These are phyloP conservation scores for Paramecium primaurelia DNA, from an alignment of 73 alveolate species.

Conservation along the genomic window DNA sequence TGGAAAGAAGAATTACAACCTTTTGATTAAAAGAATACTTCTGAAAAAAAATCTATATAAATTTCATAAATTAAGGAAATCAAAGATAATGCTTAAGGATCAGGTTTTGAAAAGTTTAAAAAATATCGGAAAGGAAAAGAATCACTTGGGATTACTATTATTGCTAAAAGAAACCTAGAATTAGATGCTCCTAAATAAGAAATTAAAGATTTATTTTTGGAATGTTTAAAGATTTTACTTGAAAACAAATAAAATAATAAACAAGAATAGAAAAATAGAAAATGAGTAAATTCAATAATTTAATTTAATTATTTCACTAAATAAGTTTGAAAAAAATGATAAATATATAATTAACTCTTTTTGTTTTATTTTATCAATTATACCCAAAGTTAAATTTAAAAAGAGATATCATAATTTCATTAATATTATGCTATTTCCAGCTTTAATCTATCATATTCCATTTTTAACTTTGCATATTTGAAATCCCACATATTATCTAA, in stretches of 20 bases:
- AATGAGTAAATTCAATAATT: neutral
- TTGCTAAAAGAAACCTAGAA: neutral
- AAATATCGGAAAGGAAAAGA: constrained; percentile 5
- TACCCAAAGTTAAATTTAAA: neutral
- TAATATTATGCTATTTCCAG: neutral
- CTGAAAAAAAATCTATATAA: neutral
- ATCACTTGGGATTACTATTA: neutral
- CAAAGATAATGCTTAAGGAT: neutral
- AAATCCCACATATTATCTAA: constrained; percentile 41
- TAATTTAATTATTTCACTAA: neutral
- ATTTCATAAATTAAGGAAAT: neutral
- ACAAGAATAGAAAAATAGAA: neutral
- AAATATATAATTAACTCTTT: neutral
- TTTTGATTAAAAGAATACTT: neutral
- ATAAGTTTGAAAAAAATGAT: neutral
- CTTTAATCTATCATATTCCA: constrained; percentile 4
- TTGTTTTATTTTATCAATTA: neutral
- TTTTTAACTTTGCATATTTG: neutral
- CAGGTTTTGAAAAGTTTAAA: constrained; percentile 17
- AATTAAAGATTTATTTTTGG: neutral
- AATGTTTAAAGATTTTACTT: neutral
- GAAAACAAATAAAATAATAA: neutral
- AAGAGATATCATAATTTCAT: neutral
- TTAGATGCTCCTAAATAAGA: constrained; percentile 25
- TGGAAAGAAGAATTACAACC: constrained; percentile 28